These are phyloP conservation scores for Dendrothele bispora DNA, from an alignment of 768 basidiomycete species.

Conservation along the genomic window DNA sequence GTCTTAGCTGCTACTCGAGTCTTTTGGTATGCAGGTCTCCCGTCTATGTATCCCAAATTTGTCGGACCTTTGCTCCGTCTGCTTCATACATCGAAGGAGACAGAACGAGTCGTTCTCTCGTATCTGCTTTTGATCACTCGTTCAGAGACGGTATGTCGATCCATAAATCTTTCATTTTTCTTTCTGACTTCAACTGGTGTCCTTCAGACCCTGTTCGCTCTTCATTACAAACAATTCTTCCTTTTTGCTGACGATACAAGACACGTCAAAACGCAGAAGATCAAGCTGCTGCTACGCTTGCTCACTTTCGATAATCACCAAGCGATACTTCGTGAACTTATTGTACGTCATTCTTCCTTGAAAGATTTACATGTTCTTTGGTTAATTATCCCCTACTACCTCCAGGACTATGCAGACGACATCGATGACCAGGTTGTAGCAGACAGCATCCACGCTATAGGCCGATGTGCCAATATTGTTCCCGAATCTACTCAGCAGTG, in stretches of 20 bases:
- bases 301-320: slow-evolving; percentile 67
- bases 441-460: slow-evolving; percentile 77
- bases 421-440: slow-evolving; percentile 68
- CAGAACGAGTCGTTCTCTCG: slow-evolving; percentile 71
- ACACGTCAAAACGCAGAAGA: slow-evolving; percentile 72
- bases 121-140: slow-evolving; percentile 69
- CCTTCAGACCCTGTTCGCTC: slow-evolving; percentile 61
- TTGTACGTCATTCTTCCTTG: slow-evolving; percentile 53
- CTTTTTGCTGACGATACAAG: slow-evolving; percentile 66
- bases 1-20: slow-evolving; percentile 73
- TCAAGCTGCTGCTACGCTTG: slow-evolving; percentile 69
- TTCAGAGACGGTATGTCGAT: slow-evolving; percentile 58
- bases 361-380: background rate
- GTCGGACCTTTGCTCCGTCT: slow-evolving; percentile 76
- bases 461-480: slow-evolving; percentile 65
- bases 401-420: slow-evolving; percentile 82
- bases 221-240: slow-evolving; percentile 66
- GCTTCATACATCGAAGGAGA: slow-evolving; percentile 65
- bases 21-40: slow-evolving; percentile 72
- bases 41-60: slow-evolving; percentile 53
- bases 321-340: slow-evolving; percentile 77
- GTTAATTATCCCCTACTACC: background rate
- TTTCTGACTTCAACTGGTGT: background rate
- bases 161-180: slow-evolving; percentile 3
- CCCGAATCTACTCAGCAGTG: slow-evolving; percentile 73